Percentiles rank a stretch among this genome's conserved stretches.
These are phyloP conservation scores for Mrakia hoshinonis DNA, from an alignment of 768 basidiomycete species.

Conservation along the genomic window DNA sequence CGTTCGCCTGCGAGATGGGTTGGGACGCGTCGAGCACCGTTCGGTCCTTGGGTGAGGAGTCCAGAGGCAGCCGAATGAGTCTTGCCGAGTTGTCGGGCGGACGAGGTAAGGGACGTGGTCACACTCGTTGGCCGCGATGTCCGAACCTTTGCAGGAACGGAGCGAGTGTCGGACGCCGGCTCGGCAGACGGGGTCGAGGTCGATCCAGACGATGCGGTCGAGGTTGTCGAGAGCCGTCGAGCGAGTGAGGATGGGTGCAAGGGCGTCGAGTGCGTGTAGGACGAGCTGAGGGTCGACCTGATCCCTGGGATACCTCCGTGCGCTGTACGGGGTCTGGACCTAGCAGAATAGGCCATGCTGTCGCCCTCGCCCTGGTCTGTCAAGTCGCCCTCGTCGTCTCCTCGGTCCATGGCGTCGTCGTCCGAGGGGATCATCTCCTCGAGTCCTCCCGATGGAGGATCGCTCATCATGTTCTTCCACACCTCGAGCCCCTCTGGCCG, in stretches of 20 bases:
- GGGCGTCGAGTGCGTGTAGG: not conserved
- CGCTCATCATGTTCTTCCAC: slow-evolving; percentile 29
- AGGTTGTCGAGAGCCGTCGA: not conserved
- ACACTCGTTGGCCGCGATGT: no score
- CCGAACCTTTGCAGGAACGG: not conserved
- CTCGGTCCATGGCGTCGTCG: not conserved
- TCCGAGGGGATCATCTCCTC: slow-evolving; percentile 10
- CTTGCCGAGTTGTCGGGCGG: not conserved
- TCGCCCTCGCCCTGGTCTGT: not conserved
- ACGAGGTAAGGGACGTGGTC: no score
- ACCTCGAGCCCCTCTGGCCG: slow-evolving; percentile 6
- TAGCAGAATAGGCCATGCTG: no score
- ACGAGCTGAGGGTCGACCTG: not conserved
- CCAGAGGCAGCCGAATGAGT: not conserved
- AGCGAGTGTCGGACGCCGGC: no score
- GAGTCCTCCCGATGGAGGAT: slow-evolving; percentile 21
- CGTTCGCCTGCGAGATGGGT: not conserved
- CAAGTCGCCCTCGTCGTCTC: not conserved
- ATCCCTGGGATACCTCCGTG: not conserved
- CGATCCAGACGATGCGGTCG: not conserved
- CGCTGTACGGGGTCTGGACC: no score
- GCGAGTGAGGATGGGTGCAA: not conserved
- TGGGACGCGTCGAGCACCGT: not conserved
- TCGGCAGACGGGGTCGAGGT: not conserved
- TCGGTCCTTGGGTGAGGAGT: not conserved